A percentile compares a stretch with the other conserved stretches of the same genome.
phyloP scores from a whole-genome alignment of 2,329 filamentous ascomycete species.

The Aspergillus amoenus region DNA sequence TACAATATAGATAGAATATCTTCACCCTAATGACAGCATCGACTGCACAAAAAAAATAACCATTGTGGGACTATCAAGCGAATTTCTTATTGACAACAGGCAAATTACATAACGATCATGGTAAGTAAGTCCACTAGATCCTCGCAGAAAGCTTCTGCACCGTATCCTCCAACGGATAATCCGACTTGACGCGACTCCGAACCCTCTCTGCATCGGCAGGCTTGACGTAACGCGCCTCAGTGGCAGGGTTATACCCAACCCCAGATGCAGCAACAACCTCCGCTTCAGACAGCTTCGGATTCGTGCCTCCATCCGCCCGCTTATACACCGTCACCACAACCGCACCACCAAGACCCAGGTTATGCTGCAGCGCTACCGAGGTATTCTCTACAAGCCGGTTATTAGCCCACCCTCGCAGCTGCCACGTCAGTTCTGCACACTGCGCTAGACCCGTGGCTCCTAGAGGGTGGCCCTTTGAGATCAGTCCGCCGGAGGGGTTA shows the following conservation, averaged over 20 bases:
- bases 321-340: slow-evolving; percentile 88
- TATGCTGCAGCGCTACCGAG: slow-evolving; percentile 79
- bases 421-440: slow-evolving; percentile 93
- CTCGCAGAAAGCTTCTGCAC: slow-evolving; percentile 69
- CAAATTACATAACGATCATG: neutral
- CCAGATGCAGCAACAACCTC: slow-evolving; percentile 65
- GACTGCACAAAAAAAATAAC: neutral
- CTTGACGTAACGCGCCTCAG: slow-evolving; percentile 85
- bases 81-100: neutral
- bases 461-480: slow-evolving; percentile 93
- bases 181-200: slow-evolving; percentile 67
- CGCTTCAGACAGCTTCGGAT: slow-evolving; percentile 60
- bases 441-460: slow-evolving; percentile 91
- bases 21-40: too few species aligned
- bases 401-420: slow-evolving; percentile 92
- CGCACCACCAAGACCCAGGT: slow-evolving; percentile 86
- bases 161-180: slow-evolving; percentile 77
- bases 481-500: slow-evolving; percentile 91
- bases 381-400: slow-evolving; percentile 73
- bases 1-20: too few species aligned
- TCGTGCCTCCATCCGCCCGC: slow-evolving; percentile 70
- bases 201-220: slow-evolving; percentile 67
- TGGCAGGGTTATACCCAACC: slow-evolving; percentile 88
- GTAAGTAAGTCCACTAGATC: slow-evolving; percentile 54
- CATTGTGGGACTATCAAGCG: neutral